phyloP scores from a whole-genome alignment of 257 asterid species.

The Cordia subcordata region DNA sequence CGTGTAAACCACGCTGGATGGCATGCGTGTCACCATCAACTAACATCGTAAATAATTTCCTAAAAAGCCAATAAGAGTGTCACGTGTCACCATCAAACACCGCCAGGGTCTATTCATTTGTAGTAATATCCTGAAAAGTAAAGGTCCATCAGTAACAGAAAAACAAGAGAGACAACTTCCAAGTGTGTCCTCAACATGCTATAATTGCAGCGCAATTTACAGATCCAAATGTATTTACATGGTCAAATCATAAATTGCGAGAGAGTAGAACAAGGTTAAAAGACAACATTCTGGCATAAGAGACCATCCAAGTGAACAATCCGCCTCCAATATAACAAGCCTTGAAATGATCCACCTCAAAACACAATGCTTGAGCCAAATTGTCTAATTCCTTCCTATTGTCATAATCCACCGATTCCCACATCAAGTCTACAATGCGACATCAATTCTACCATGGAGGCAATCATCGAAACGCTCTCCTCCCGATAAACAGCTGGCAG shows the following conservation, averaged over 20 bases:
- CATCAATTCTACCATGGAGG: too few relatives aligned
- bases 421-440: neutral
- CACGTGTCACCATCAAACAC: too few relatives aligned
- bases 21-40: too few relatives aligned
- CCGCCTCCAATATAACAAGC: conserved; percentile 30
- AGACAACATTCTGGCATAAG: conserved; percentile 12
- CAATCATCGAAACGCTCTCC: neutral
- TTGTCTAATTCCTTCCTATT: conserved; percentile 4
- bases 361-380: conserved; percentile 5
- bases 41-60: too few relatives aligned
- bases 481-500: neutral
- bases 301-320: conserved; percentile 25
- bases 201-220: conserved; percentile 42
- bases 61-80: too few relatives aligned
- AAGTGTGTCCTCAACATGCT: conserved; percentile 24
- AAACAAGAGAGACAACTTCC: neutral
- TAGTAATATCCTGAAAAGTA: neutral
- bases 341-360: conserved; percentile 22
- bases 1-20: too few relatives aligned
- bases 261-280: conserved; percentile 17
- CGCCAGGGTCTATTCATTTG: too few relatives aligned
- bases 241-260: conserved; percentile 38
- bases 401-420: neutral
- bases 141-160: too few relatives aligned
- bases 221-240: conserved; percentile 46